Evolutionary conservation across 2,329 filamentous ascomycete genomes (phyloP).

Genomic region (Incumbomyces lentus): DNA sequence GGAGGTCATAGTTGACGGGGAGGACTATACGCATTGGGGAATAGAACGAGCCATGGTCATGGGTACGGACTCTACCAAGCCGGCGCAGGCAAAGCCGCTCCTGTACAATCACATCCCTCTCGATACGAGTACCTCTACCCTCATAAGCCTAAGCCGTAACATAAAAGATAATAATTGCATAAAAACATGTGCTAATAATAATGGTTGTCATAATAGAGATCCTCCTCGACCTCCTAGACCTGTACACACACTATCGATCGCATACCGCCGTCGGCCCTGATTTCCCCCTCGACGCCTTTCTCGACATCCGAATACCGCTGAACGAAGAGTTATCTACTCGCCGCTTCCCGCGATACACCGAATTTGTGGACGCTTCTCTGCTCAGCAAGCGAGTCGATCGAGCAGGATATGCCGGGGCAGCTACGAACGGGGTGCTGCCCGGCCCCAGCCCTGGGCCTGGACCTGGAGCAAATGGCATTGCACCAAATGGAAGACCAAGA

Average conservation of each 20-base stretch:
- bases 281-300: constrained; percentile 67
- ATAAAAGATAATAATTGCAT: constrained; percentile 2
- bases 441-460: background rate
- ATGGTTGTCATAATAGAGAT: constrained; percentile 49
- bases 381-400: constrained; percentile 24
- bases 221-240: constrained; percentile 77
- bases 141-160: background rate
- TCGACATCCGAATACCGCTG: constrained; percentile 74
- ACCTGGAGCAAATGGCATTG: constrained; percentile 6
- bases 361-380: constrained; percentile 34
- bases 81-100: background rate
- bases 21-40: constrained; percentile 41
- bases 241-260: constrained; percentile 76
- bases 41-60: constrained; percentile 37
- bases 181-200: constrained; percentile 8
- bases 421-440: constrained; percentile 4
- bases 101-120: constrained; percentile 5
- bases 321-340: constrained; percentile 67
- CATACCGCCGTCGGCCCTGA: constrained; percentile 62
- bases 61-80: constrained; percentile 26
- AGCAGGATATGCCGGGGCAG: constrained; percentile 1
- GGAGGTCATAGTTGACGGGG: constrained; percentile 37
- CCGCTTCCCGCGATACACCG: constrained; percentile 53
- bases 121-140: background rate
- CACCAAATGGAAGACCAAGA: constrained; percentile 7